Evolutionary conservation across 768 basidiomycete genomes (phyloP).

Genomic region (Pleurotus pulmonarius): DNA sequence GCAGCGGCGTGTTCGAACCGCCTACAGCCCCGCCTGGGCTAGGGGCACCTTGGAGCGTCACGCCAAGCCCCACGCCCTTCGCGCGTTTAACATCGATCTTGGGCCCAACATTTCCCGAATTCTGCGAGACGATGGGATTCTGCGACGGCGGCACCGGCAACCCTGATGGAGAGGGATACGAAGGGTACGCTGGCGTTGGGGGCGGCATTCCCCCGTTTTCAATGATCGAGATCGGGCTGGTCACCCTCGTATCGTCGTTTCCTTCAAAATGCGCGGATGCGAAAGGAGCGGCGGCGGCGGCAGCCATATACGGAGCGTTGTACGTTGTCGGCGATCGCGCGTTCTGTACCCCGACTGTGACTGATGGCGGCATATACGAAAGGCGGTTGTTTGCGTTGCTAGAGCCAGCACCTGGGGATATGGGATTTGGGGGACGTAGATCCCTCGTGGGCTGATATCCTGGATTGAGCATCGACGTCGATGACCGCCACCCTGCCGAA

Average conservation of each 20-base stretch:
- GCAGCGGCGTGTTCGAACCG: constrained; percentile 53
- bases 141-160: constrained; percentile 53
- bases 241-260: background rate
- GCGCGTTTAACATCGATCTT: constrained; percentile 69
- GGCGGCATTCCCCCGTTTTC: constrained; percentile 36
- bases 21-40: constrained; percentile 7
- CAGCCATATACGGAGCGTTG: constrained; percentile 37
- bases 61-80: constrained; percentile 36
- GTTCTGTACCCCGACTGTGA: constrained; percentile 26
- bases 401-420: background rate
- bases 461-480: constrained; percentile 20
- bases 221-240: constrained; percentile 9
- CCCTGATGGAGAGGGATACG: constrained; percentile 49
- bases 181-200: constrained; percentile 70
- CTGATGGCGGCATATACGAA: constrained; percentile 28
- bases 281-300: constrained; percentile 12
- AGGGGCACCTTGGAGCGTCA: background rate
- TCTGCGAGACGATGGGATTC: constrained; percentile 49
- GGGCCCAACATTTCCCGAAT: constrained; percentile 45
- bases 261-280: background rate
- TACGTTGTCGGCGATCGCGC: constrained; percentile 55
- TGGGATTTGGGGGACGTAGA: background rate
- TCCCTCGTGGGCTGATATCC: constrained; percentile 4
- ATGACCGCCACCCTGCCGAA: constrained; percentile 11
- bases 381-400: constrained; percentile 8